Evolutionary conservation across 2,329 filamentous ascomycete genomes (phyloP), one percentile per base, ranked within the genome.

Genomic region (Colletotrichum sp.): DNA sequence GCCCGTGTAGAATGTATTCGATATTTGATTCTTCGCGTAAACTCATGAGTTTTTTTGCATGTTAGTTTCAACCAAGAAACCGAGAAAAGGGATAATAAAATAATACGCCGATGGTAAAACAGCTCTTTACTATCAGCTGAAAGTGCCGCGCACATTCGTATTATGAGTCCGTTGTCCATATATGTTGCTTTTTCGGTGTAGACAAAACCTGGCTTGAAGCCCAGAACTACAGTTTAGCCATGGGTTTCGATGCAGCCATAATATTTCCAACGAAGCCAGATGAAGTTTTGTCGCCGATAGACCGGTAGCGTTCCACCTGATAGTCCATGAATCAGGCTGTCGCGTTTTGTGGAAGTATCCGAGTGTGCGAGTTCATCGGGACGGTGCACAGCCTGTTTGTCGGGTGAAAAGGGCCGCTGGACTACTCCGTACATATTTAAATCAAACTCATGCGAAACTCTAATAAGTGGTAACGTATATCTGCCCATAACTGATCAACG

Each of bases 201-300:
- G 16, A 39, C 16, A 39, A 18, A 8, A 3, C 4, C 8, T 39
- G 36, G 16, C 16, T 44, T 44, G 39, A 44, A 44, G 18, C 18
- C 2, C 8, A n/a, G 5, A 44, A 9, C 16, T 2, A 44, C 8
- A 44, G 4, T 18, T 18, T 0, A 18, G 39, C 18, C 0, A 44
- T 18, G 39, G 16, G 39, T 44, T 44, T n/a, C 9, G 39, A 44
- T 44, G 39, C 18, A 6, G 6, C 16, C 39, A 1, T 44, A 1
- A 10, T 2, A 44, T n/a, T n/a, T 9, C 1, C 18, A 44, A 10
- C 5, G 18, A 44, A n/a, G 39, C 5, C 8, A 44, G 18, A 44
- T 6, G 3, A 44, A 44, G 8, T 44, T 44, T 44, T 0, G 39
- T 44, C 18, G 39, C 39, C 8, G 18, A n/a, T 44, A 12, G 10